Evolutionary conservation across 2,329 filamentous ascomycete species (phyloP).

Genomic region (Chaetomium strumarium): DNA sequence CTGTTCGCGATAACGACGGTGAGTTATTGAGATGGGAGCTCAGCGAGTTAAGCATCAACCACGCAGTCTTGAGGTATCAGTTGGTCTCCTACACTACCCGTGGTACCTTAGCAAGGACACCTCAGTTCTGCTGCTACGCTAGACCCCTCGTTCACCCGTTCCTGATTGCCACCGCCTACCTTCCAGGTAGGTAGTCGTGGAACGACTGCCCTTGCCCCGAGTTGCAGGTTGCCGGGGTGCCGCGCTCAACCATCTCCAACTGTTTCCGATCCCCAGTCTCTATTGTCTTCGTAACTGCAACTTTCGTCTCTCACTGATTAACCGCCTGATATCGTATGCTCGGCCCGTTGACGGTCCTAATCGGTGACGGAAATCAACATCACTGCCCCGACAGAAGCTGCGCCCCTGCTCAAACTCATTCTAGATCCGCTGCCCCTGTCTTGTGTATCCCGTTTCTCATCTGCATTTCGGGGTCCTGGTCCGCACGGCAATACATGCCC

Average conservation of each 20-base stretch:
- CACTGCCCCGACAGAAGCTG: not conserved
- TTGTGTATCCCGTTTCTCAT: no score
- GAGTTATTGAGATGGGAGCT: not conserved
- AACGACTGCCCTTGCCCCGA: slow-evolving; percentile 4
- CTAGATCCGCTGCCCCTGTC: no score
- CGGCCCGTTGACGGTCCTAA: no score
- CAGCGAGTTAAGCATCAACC: no score
- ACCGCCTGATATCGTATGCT: not conserved
- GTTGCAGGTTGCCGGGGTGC: slow-evolving; percentile 9
- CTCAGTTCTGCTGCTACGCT: no score
- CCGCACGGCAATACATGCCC: slow-evolving; percentile 7
- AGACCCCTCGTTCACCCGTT: no score
- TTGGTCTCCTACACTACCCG: no score
- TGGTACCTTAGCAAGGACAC: no score
- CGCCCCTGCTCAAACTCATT: not conserved
- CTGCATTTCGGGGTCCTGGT: not conserved
- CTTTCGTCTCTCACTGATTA: not conserved
- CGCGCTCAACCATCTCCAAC: slow-evolving; percentile 6
- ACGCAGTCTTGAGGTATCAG: no score
- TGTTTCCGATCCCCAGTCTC: not conserved
- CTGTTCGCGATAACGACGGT: not conserved
- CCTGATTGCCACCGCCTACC: no score
- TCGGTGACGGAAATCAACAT: no score
- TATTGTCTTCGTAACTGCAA: not conserved
- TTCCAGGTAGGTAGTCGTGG: not conserved